phyloP scores from a whole-genome alignment of 139 green algal species.

The Micractinium sp. region DNA sequence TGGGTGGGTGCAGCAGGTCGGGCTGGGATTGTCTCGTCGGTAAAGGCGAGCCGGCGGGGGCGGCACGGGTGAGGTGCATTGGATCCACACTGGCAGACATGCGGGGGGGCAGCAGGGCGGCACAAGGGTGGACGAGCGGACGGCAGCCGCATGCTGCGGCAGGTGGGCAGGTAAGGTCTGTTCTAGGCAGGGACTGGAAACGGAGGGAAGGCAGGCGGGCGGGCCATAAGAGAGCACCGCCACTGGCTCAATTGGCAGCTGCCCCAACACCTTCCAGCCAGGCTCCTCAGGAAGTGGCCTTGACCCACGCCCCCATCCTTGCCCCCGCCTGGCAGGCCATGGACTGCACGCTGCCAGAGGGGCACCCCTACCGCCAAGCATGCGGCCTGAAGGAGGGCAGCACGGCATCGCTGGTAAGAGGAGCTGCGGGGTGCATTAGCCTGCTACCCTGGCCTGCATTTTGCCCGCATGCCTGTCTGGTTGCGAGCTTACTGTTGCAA shows the following conservation, averaged over 20 bases:
- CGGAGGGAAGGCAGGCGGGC: too few species aligned
- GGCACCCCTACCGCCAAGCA: constrained; percentile 63
- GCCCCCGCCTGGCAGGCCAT: constrained; percentile 23
- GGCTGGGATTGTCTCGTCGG: too few species aligned
- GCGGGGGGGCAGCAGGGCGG: too few species aligned
- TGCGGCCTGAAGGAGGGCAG: constrained; percentile 58
- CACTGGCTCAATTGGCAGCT: neutral
- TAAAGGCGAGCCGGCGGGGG: neutral
- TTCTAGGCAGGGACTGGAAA: too few species aligned
- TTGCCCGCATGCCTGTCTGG: neutral
- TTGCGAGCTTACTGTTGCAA: neutral
- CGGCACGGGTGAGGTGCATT: neutral
- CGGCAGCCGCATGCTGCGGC: too few species aligned
- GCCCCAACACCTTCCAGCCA: too few species aligned
- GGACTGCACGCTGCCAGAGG: constrained; percentile 60
- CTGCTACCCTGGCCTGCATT: too few species aligned
- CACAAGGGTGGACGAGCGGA: too few species aligned
- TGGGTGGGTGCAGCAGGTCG: neutral
- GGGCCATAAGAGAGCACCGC: too few species aligned
- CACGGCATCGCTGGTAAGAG: constrained; percentile 68
- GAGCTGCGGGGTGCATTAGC: too few species aligned
- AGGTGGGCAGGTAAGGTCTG: neutral
- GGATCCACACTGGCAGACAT: neutral
- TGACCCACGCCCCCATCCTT: too few species aligned
- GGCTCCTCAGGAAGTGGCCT: too few species aligned